These are phyloP conservation scores for Backusella sp. DNA, from an alignment of 192 early-diverging fungal species.

Conservation along the genomic window DNA sequence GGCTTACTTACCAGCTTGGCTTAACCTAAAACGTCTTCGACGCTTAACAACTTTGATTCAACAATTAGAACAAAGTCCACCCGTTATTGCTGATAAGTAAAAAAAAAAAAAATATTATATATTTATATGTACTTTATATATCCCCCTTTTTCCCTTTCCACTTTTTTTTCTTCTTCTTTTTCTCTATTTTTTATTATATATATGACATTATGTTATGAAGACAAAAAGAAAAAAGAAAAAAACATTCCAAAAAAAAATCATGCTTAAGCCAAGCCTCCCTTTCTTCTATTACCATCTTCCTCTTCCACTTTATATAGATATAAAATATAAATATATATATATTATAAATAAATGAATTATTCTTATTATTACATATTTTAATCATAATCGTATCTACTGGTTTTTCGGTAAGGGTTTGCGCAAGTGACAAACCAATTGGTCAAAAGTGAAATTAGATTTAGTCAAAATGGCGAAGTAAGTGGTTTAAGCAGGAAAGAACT, in stretches of 20 bases:
- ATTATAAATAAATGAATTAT: neutral
- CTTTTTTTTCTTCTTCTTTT: neutral
- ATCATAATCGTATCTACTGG: too few species aligned
- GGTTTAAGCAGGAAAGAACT: too few species aligned
- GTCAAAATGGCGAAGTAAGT: too few species aligned
- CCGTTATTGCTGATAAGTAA: neutral
- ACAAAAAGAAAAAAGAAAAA: neutral
- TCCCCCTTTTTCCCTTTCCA: neutral
- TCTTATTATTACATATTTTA: too few species aligned
- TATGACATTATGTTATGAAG: neutral
- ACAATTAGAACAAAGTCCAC: slow-evolving; percentile 2
- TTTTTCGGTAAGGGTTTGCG: too few species aligned
- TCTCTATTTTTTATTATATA: neutral
- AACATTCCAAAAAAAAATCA: neutral
- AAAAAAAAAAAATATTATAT: neutral
- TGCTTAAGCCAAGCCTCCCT: neutral
- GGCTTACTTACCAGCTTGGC: slow-evolving; percentile 20
- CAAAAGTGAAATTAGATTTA: too few species aligned
- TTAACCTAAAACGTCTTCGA: slow-evolving; percentile 21
- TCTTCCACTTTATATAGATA: neutral
- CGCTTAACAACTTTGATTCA: slow-evolving; percentile 13
- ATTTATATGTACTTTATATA: slow-evolving; percentile 4
- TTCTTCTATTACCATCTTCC: neutral
- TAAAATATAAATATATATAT: neutral
- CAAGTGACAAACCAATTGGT: too few species aligned